phyloP scores from a whole-genome alignment of 2,329 filamentous ascomycete genomes.

The Fusarium verrucosum region DNA sequence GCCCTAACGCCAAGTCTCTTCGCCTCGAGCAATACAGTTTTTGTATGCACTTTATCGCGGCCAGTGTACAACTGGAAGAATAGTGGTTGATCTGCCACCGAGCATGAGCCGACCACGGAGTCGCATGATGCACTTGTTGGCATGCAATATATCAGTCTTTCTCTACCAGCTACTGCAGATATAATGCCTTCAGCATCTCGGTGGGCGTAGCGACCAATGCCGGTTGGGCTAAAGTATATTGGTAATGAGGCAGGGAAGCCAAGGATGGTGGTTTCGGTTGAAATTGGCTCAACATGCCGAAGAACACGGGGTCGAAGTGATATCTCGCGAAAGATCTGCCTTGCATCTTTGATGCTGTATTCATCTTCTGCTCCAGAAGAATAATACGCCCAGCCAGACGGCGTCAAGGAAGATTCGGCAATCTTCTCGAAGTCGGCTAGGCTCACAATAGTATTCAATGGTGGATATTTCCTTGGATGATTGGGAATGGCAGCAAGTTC shows the following conservation, averaged over 20 bases:
- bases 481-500: not conserved
- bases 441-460: not conserved
- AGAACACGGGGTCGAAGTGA: not conserved
- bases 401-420: not conserved
- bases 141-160: not conserved
- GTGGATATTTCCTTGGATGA: not conserved
- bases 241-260: not conserved
- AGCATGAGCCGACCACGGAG: not conserved
- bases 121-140: conserved; percentile 1
- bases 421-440: not conserved
- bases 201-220: not conserved
- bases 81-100: not conserved
- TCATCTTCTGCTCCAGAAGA: conserved; percentile 1
- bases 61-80: conserved; percentile 2
- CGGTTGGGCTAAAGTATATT: not conserved
- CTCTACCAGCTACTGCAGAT: not conserved
- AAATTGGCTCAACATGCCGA: not conserved
- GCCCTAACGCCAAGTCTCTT: not conserved
- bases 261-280: not conserved
- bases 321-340: not conserved
- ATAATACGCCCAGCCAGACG: not conserved
- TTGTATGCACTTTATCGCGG: not conserved
- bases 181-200: not conserved
- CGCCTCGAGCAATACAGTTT: not conserved
- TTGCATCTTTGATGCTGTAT: not conserved